Base-by-base conservation (phyloP, 176 grass and related monocot genomes). In the Secale cereale region DNA sequence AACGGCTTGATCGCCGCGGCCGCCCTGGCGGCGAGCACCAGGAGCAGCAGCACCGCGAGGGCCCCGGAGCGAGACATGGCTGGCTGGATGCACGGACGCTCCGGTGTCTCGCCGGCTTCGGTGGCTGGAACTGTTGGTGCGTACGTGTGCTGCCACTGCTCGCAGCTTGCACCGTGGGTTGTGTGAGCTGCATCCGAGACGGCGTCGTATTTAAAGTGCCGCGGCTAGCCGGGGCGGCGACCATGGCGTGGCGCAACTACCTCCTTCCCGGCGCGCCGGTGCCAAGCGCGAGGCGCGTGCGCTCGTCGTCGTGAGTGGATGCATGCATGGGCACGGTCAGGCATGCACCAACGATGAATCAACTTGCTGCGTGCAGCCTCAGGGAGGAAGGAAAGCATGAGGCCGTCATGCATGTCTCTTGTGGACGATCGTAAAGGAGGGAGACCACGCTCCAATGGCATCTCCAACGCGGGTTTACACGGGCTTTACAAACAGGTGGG, bases 1-100 rank as follows among this genome's bases (percentile, higher is more conserved):
- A 46, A 3, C 0, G 70, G 70, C 39, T 17, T 29, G 7, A 19
- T 48, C 40, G 25, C 71, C 41, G 71, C 23, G 25, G 41, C 28
- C 8, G 73, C 29, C 62, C 80, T 31, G 76, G 60, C 69, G 69
- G 85, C 69, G 48, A 91, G 59, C 15, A 65, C 22, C 61, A 91
- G 69, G 30, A 87, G 85, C 36, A 81, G n/a, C 8, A 77, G 45
- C 59, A 76, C 41, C 16, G 37, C 89, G n/a, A 76, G 3, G 78
- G 27, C 12, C 13, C 85, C 15, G 2, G 60, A 62, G 69, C 29
- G 76, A 52, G 85, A 52, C 89, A 91, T 91, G 26, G 46, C 3
- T 25, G 7, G 31, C 30, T 20, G 48, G 29, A 1, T 5, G 17
- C 16, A 22, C 13, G 26, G 26, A 64, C 3, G 66, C 69, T 4